Evolutionary conservation across 1,284 basidiomycete genomes (phyloP).

Genomic region (Apiotrichum gamsii): DNA sequence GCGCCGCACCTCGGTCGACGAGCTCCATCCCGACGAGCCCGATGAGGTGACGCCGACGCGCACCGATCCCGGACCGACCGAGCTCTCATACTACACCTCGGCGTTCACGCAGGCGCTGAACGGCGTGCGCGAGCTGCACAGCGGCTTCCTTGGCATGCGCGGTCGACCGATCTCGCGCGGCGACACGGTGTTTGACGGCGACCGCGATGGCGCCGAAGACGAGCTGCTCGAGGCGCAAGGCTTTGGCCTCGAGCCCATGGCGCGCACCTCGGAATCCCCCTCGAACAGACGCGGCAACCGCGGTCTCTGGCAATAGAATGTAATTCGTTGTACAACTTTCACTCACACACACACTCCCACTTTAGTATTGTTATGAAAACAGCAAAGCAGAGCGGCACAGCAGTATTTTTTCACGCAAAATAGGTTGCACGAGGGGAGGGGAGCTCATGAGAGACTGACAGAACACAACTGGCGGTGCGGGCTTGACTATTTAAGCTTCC

Average conservation of each 20-base stretch:
- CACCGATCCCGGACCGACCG: constrained; percentile 19
- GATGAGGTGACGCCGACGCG: constrained; percentile 11
- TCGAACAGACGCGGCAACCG: too few relatives aligned
- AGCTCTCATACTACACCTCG: constrained; percentile 33
- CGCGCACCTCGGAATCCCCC: background rate
- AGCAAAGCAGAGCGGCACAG: too few relatives aligned
- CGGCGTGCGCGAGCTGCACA: constrained; percentile 34
- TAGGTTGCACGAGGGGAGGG: too few relatives aligned
- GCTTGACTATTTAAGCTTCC: too few relatives aligned
- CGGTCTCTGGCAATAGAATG: too few relatives aligned
- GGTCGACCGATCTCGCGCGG: constrained; percentile 17
- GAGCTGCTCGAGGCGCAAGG: constrained; percentile 42
- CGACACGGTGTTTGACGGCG: constrained; percentile 22
- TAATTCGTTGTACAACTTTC: too few relatives aligned
- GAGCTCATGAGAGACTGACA: too few relatives aligned
- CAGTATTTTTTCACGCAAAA: too few relatives aligned
- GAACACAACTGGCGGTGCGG: too few relatives aligned
- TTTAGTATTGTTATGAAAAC: too few relatives aligned
- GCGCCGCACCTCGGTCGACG: constrained; percentile 8
- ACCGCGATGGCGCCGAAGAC: constrained; percentile 24
- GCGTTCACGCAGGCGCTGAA: constrained; percentile 29
- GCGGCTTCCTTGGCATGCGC: constrained; percentile 40
- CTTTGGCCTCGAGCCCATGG: constrained; percentile 37
- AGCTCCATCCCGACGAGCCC: constrained; percentile 1
- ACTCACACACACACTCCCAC: too few relatives aligned